Conservation (phyloP, 2,329 filamentous ascomycete genomes). For the Tolypocladium inflatum region DNA sequence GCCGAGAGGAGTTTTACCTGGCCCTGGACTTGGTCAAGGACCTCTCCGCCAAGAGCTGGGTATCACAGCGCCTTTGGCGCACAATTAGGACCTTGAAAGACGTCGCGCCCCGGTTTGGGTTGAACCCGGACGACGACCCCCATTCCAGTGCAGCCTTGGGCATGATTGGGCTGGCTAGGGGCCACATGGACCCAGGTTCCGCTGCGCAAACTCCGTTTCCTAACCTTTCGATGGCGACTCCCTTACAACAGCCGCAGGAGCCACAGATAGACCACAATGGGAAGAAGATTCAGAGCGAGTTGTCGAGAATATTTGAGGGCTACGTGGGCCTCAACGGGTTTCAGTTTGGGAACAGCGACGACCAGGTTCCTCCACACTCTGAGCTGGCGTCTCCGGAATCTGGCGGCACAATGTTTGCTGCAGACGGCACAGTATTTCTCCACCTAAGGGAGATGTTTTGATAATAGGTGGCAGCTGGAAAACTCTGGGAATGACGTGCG, state of each 20-base stretch:
- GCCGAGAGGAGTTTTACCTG: constrained; percentile 70
- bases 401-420: constrained; percentile 11
- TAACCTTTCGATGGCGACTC: constrained; percentile 15
- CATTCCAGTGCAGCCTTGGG: constrained; percentile 43
- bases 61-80: constrained; percentile 64
- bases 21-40: constrained; percentile 66
- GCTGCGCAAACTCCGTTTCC: constrained; percentile 16
- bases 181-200: constrained; percentile 18
- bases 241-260: constrained; percentile 11
- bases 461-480: neutral
- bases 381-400: constrained; percentile 14
- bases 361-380: constrained; percentile 11
- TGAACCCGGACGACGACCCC: constrained; percentile 37
- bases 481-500: neutral
- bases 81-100: constrained; percentile 63
- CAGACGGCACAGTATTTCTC: constrained; percentile 23
- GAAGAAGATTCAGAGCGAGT: constrained; percentile 40
- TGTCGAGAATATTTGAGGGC: constrained; percentile 36
- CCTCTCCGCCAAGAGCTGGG: constrained; percentile 60
- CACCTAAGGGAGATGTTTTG: constrained; percentile 29
- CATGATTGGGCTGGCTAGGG: constrained; percentile 44
- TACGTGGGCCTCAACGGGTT: constrained; percentile 27
- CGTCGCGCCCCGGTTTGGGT: constrained; percentile 59
- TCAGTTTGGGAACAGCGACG: constrained; percentile 16
- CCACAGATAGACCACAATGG: constrained; percentile 31